Conservation (phyloP, 495 filamentous ascomycete species). For the Penicillium cataractarum region DNA sequence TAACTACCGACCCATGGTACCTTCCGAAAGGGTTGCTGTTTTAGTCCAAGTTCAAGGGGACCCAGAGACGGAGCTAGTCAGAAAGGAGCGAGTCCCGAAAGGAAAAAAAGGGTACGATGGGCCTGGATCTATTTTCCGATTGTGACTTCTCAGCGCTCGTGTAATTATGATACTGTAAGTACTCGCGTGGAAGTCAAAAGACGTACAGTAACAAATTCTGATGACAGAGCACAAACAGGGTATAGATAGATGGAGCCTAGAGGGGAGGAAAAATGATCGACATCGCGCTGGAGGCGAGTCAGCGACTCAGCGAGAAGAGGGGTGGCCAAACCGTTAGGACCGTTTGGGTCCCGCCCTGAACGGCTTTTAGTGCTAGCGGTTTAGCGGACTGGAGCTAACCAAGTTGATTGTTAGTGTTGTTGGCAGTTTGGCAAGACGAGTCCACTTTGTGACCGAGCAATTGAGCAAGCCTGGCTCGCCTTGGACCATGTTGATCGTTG, state of each 20-base stretch:
- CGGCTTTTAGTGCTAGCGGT: neutral
- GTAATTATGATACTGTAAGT: constrained; percentile 11
- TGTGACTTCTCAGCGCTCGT: neutral
- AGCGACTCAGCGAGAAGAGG: neutral
- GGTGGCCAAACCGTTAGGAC: constrained; percentile 26
- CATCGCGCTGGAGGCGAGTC: constrained; percentile 12
- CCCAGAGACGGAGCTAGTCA: constrained; percentile 5
- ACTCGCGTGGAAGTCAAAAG: too few relatives aligned
- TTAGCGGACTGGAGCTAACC: neutral
- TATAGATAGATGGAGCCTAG: neutral
- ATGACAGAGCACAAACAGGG: neutral
- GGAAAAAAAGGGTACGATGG: neutral
- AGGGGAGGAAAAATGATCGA: constrained; percentile 29
- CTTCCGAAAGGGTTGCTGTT: neutral
- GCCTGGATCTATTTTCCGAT: neutral
- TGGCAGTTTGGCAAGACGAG: neutral
- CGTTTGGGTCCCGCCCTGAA: constrained; percentile 19
- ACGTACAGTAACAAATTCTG: too few relatives aligned
- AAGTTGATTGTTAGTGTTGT: neutral
- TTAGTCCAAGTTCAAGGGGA: neutral
- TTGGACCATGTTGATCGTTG: constrained; percentile 2
- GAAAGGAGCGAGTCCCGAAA: constrained; percentile 1
- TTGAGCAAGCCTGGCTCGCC: neutral
- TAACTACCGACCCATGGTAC: constrained; percentile 6
- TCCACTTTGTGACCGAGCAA: neutral